phyloP scores from a whole-genome alignment of 805 yeast genomes.

The Cyberlindnera galapagoensis region DNA sequence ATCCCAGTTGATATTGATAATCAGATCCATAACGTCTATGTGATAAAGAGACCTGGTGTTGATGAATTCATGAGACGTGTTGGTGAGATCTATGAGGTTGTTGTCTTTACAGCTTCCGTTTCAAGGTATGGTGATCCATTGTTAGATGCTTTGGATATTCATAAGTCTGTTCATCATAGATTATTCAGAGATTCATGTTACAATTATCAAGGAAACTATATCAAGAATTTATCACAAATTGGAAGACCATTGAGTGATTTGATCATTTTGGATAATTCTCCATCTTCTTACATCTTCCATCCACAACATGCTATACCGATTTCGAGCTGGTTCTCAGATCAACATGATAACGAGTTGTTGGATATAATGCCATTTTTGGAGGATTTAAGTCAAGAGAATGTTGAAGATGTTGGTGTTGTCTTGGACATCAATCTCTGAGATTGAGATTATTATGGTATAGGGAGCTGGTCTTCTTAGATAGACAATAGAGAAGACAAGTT shows the following conservation, averaged over 20 bases:
- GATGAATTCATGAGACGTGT: slow-evolving; percentile 83
- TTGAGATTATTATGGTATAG: too few species aligned
- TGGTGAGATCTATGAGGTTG: slow-evolving; percentile 87
- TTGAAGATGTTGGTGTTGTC: slow-evolving; percentile 80
- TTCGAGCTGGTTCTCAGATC: slow-evolving; percentile 96
- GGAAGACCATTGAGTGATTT: slow-evolving; percentile 86
- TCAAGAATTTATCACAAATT: slow-evolving; percentile 87
- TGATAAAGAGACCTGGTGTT: slow-evolving; percentile 96
- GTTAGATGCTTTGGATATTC: slow-evolving; percentile 78
- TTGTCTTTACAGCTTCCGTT: slow-evolving; percentile 95
- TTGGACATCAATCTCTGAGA: slow-evolving; percentile 57
- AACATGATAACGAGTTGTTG: slow-evolving; percentile 90
- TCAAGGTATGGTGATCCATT: slow-evolving; percentile 95
- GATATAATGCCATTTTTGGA: slow-evolving; percentile 89
- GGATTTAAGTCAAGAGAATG: slow-evolving; percentile 66
- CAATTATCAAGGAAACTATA: slow-evolving; percentile 89
- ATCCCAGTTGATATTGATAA: slow-evolving; percentile 96
- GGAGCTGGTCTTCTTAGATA: too few species aligned
- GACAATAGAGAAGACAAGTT: too few species aligned
- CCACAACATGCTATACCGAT: slow-evolving; percentile 98
- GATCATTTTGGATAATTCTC: slow-evolving; percentile 93
- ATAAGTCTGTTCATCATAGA: slow-evolving; percentile 76
- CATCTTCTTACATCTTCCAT: slow-evolving; percentile 96
- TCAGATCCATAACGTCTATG: slow-evolving; percentile 90
- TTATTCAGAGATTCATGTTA: slow-evolving; percentile 92